Evolutionary conservation across 768 basidiomycete genomes (phyloP), one percentile per base, ranked within the genome.

Genomic region (Psilocybe tampanensis): DNA sequence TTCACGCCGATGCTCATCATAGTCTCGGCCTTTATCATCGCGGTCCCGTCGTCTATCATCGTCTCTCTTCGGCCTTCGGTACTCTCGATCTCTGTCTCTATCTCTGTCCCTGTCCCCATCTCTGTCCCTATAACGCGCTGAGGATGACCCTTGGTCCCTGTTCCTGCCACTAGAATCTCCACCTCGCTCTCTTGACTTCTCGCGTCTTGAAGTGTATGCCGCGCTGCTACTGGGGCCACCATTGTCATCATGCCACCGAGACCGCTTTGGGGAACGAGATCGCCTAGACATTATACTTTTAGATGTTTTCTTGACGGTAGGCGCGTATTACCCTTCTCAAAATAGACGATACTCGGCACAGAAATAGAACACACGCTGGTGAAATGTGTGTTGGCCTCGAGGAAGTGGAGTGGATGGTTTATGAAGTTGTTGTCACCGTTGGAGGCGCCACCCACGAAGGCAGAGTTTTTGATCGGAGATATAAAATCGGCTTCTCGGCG

Each of bases 1-100:
- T 64, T 80, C 76, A 21, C 77, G 65, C 57, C 78, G 74, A 34
- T 69, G 66, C 49, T 76, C 72, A 19, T 68, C 64, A 55, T 77
- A 76, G 24, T 69, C 58, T 13, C 55, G 75, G 24, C 68, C 58
- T 8, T 53, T 32, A 26, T 17, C 23, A 34, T 54, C 49, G 22
- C 61, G 58, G 18, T 50, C 56, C 29, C 41, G 65, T 12, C 61
- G 59, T 13, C 56, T 50, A 32, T 63, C 58, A 18, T 67, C 61
- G 24, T 55, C 55, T 29, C 60, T 47, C 32, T 56, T 53, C 17
- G 56, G 23, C 17, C 42, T 23, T 15, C 41, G 47, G 45, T 62
- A 59, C n/a, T 52, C 47, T 32, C 65, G 54, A 36, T 69, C 59
- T 21, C 65, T 55, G 29, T 69, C 59, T 29, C 64, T 43, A 12